Evolutionary conservation across 495 filamentous ascomycete genomes (phyloP).

Genomic region (Neurospora sp.): DNA sequence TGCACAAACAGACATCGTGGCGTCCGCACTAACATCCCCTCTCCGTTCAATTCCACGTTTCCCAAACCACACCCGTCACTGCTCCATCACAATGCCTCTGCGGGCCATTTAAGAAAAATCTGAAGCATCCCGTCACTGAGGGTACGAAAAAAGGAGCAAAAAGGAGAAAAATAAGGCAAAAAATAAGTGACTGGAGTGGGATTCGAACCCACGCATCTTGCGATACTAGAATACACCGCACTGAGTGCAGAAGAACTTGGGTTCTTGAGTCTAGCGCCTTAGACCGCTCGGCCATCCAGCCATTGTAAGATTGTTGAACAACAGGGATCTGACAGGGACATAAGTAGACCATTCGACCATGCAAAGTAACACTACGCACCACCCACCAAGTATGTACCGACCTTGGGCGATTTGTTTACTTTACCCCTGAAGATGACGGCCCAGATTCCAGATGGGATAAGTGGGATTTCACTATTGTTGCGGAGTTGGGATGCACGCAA

Average conservation of each 20-base stretch:
- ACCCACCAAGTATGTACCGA: background rate
- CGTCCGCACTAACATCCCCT: background rate
- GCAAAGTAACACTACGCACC: background rate
- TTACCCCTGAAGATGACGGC: background rate
- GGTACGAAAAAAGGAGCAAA: background rate
- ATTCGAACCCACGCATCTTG: constrained; percentile 2
- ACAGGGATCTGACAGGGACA: background rate
- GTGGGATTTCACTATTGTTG: no score
- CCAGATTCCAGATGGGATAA: background rate
- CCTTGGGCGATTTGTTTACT: background rate
- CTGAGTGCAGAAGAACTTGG: constrained; percentile 4
- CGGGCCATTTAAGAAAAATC: background rate
- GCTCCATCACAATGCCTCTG: background rate
- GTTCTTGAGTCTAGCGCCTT: constrained; percentile 26
- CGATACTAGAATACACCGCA: constrained; percentile 4
- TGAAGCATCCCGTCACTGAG: background rate
- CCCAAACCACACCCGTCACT: background rate
- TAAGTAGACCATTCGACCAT: background rate
- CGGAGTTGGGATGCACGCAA: no score
- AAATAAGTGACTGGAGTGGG: constrained; percentile 13
- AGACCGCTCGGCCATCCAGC: constrained; percentile 26
- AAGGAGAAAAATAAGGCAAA: constrained; percentile 3
- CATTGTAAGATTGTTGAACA: background rate
- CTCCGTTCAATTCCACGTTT: background rate
- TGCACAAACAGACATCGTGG: background rate